Evolutionary conservation across 2,329 filamentous ascomycete species (phyloP).

Genomic region (Microdochium bolleyi): DNA sequence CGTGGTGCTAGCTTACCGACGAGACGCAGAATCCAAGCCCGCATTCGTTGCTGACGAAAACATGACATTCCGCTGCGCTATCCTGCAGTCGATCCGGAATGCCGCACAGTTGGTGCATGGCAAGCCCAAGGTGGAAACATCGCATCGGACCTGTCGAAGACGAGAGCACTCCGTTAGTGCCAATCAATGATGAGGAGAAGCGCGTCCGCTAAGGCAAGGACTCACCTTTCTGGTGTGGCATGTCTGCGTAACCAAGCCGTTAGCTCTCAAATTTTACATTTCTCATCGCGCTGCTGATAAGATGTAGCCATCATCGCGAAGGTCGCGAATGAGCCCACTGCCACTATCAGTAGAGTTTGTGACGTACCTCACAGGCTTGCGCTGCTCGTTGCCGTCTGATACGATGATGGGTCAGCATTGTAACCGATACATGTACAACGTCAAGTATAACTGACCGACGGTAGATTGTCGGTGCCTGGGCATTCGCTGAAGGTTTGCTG

Average conservation of each 20-base stretch:
- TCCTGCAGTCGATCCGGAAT: conserved; percentile 96
- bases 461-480: neutral
- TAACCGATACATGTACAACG: neutral
- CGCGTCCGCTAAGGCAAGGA: conserved; percentile 13
- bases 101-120: conserved; percentile 98
- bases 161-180: conserved; percentile 3
- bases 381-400: neutral
- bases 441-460: neutral
- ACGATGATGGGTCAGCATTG: neutral
- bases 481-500: neutral
- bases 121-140: conserved; percentile 90
- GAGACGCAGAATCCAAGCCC: conserved; percentile 53
- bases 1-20: neutral
- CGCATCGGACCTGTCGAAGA: conserved; percentile 74
- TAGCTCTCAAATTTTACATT: conserved; percentile 14
- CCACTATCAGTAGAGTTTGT: neutral
- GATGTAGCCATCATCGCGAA: too few relatives aligned
- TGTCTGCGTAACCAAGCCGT: conserved; percentile 49
- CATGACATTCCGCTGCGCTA: conserved; percentile 94
- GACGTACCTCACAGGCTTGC: neutral
- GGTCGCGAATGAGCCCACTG: neutral
- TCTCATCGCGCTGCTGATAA: too few relatives aligned
- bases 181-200: too few relatives aligned
- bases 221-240: conserved; percentile 94
- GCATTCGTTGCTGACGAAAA: conserved; percentile 40